phyloP scores from a whole-genome alignment of 1,139 yeast genomes.

The Scheffersomyces insectosa region DNA sequence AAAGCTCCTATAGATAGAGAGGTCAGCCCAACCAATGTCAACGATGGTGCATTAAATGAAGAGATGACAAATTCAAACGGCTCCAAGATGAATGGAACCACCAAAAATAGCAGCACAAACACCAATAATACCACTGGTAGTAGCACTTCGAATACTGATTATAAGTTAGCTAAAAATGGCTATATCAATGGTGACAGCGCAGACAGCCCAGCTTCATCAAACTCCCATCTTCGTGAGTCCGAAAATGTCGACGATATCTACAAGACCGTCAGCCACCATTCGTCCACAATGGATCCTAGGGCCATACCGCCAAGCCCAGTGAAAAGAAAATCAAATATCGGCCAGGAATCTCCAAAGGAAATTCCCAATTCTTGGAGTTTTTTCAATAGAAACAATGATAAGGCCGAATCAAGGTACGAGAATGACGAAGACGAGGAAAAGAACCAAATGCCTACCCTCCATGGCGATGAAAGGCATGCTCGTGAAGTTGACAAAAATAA shows the following conservation, averaged over 20 bases:
- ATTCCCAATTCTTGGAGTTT: slow-evolving; percentile 32
- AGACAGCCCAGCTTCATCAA: too few species aligned
- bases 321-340: not conserved
- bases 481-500: not conserved
- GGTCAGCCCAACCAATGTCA: too few species aligned
- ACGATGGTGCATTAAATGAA: too few species aligned
- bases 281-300: not conserved
- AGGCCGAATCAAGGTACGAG: slow-evolving; percentile 25
- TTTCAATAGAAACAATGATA: slow-evolving; percentile 23
- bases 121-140: too few species aligned
- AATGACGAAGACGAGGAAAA: slow-evolving; percentile 26
- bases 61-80: too few species aligned
- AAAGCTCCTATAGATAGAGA: too few species aligned
- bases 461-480: too few species aligned
- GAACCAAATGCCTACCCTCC: slow-evolving; percentile 8
- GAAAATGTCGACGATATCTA: not conserved
- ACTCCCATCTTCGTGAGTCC: not conserved
- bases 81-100: too few species aligned
- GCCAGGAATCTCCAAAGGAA: slow-evolving; percentile 20
- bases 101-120: too few species aligned
- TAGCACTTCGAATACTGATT: too few species aligned
- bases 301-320: not conserved
- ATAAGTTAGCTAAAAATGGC: too few species aligned
- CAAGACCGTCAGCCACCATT: not conserved
- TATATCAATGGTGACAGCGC: too few species aligned